Conservation (phyloP, 2,329 filamentous ascomycete genomes). For the Beauveria sp. region DNA sequence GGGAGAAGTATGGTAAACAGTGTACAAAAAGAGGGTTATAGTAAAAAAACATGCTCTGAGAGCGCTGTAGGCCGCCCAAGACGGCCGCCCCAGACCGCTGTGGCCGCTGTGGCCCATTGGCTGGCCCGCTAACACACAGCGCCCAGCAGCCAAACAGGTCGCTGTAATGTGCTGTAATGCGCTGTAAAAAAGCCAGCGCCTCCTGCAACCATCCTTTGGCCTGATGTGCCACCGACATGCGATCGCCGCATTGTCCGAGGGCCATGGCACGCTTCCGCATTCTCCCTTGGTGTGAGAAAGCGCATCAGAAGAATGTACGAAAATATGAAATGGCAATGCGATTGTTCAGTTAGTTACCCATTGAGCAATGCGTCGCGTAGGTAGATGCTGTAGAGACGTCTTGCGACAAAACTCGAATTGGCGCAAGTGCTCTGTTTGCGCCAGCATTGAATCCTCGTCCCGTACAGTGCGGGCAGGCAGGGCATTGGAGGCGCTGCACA, state of each 20-base stretch:
- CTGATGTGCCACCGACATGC: no score
- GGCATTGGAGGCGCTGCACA: background rate
- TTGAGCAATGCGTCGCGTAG: background rate
- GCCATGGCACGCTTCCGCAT: background rate
- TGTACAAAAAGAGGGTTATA: background rate
- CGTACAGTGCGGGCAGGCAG: background rate
- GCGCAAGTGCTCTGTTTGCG: background rate
- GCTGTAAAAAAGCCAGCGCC: background rate
- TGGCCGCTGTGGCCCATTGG: no score
- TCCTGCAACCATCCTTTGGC: no score
- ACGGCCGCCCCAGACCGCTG: background rate
- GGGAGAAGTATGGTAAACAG: background rate
- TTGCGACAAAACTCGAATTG: background rate
- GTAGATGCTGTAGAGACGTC: background rate
- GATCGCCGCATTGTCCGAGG: background rate
- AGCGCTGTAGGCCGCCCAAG: background rate
- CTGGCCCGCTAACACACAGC: background rate
- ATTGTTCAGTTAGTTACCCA: background rate
- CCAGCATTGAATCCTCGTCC: background rate
- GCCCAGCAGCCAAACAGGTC: background rate
- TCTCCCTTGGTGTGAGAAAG: background rate
- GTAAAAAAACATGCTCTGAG: background rate
- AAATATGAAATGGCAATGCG: background rate
- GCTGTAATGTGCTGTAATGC: background rate
- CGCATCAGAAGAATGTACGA: background rate